phyloP scores from a whole-genome alignment of 306 rosid species.

The Lupinus albus region DNA sequence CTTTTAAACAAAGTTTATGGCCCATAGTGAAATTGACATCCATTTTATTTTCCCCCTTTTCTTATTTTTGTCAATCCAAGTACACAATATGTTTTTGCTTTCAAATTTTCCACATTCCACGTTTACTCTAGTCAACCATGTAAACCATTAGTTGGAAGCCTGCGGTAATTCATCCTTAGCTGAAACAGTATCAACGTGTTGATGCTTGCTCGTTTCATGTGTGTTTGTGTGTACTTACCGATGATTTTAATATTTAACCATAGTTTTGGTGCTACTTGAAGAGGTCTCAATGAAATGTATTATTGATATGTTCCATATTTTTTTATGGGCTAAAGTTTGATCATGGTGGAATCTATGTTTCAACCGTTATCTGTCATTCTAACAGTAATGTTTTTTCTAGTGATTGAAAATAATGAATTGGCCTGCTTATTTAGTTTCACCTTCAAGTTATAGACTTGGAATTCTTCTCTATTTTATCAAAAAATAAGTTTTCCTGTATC shows the following conservation, averaged over 20 bases:
- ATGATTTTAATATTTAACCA: background rate
- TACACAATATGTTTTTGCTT: background rate
- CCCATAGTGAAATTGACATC: background rate
- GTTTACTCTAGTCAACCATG: background rate
- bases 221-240: background rate
- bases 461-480: background rate
- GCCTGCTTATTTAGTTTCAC: constrained; percentile 17
- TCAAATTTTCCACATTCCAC: constrained; percentile 12
- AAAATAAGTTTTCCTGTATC: background rate
- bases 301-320: background rate
- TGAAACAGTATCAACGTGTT: background rate
- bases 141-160: constrained; percentile 1
- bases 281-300: background rate
- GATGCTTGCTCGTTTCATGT: background rate
- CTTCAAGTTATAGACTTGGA: background rate
- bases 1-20: constrained; percentile 22
- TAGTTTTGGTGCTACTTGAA: constrained; percentile 1
- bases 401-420: background rate
- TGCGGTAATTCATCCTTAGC: background rate
- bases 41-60: background rate
- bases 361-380: background rate
- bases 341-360: background rate
- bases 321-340: background rate
- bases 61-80: background rate
- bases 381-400: constrained; percentile 1